These are phyloP conservation scores for Akebia trifoliata DNA, from an alignment of 164 flowering plant species.

Conservation along the genomic window DNA sequence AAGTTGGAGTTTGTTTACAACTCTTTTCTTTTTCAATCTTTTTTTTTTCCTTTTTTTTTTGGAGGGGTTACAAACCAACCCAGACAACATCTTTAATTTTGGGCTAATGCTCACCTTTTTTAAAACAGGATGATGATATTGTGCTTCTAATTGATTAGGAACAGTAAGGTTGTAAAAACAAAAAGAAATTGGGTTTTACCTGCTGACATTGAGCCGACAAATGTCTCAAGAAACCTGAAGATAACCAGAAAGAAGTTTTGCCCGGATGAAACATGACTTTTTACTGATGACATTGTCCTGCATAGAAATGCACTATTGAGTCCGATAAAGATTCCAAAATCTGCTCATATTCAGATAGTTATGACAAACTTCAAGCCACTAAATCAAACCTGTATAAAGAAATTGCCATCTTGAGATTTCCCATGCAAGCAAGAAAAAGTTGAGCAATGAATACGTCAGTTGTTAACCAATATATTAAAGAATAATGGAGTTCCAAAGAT, in stretches of 20 bases:
- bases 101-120: not conserved
- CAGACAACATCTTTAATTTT: not conserved
- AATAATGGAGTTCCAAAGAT: not conserved
- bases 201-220: constrained; percentile 94
- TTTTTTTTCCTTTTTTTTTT: not conserved
- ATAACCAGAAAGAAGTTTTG: constrained; percentile 69
- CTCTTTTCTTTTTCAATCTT: too few species aligned
- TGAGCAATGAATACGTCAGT: constrained; percentile 11
- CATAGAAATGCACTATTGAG: not conserved
- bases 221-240: constrained; percentile 91
- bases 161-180: not conserved
- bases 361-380: not conserved
- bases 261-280: constrained; percentile 56
- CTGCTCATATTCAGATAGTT: not conserved
- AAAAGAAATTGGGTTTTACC: constrained; percentile 32
- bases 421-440: constrained; percentile 14
- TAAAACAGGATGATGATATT: not conserved
- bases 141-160: not conserved
- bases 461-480: not conserved
- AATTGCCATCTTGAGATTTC: constrained; percentile 79
- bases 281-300: constrained; percentile 94
- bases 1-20: not conserved
- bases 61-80: not conserved
- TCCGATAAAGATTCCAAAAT: constrained; percentile 1
- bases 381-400: constrained; percentile 84